Percentiles rank a stretch among this genome's conserved stretches.
These are phyloP conservation scores for Fusarium sp. DNA, from an alignment of 2,329 filamentous ascomycete species.

Conservation along the genomic window DNA sequence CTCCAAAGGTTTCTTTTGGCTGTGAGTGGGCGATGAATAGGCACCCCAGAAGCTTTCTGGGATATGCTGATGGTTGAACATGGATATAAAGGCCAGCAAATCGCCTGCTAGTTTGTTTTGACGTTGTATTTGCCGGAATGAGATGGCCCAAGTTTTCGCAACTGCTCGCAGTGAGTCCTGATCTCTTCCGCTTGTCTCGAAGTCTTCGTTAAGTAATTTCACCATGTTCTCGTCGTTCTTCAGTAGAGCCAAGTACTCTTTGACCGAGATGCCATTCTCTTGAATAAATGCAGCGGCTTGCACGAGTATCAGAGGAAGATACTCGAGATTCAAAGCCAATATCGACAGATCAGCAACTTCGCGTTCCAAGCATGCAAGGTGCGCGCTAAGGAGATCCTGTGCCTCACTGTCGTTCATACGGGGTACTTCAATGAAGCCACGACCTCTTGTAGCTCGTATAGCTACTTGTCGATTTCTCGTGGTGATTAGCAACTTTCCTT, in stretches of 20 bases:
- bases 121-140: neutral
- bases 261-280: neutral
- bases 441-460: neutral
- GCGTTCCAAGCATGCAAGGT: fast-evolving
- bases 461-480: neutral
- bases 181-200: neutral
- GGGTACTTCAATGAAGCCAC: neutral
- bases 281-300: neutral
- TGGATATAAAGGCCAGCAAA: fast-evolving
- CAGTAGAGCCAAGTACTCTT: neutral
- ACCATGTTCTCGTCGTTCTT: neutral
- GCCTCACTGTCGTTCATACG: neutral
- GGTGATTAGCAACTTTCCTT: neutral
- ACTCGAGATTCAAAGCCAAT: neutral
- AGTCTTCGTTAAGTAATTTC: neutral
- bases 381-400: fast-evolving
- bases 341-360: fast-evolving
- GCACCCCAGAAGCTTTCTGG: fast-evolving
- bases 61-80: neutral
- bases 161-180: neutral
- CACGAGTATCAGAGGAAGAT: neutral
- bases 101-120: neutral
- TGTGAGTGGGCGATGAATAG: neutral
- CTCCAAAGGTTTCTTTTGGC: neutral
- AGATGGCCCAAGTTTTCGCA: neutral